Evolutionary conservation across 2,329 filamentous ascomycete genomes (phyloP), one percentile per base, ranked within the genome.

Genomic region (Penicillium sp.): DNA sequence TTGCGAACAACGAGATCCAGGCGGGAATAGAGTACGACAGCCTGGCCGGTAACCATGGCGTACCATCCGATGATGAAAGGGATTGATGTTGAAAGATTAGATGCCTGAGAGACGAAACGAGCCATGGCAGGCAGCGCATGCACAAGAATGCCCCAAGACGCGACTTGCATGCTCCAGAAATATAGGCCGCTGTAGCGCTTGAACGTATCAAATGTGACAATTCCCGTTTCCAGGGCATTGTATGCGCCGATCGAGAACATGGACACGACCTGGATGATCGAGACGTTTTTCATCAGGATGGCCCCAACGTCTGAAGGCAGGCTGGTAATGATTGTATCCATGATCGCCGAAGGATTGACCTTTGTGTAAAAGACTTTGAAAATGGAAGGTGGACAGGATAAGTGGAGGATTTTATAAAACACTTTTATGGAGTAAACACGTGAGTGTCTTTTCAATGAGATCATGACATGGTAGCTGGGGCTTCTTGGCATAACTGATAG

Each of bases 11-110:
- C 66, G 10, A 79, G 68, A 60, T 79, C 74, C 2, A 79, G 68
- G 14, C 77, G 70, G 2, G 77, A 79, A 64, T 77, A 79, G 10
- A 79, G 69, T 7, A 79, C 76, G 4, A 79, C 59, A 8, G 74
- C 71, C 63, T 79, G 76, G 6, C 76, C 76, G 1, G 72, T 77
- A 16, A 77, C 73, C 73, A 78, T 77, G 21, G 66, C 64, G 54
- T 70, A 74, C 75, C 74, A 78, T 46, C 76, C 74, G 21, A 77
- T 59, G 9, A 68, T 24, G 31, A 56, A 58, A 11, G 45, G 45
- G 21, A 63, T 52, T 3, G 53, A 56, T 50, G 45, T 52, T 3
- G 57, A 16, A 16, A 61, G 37, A 6, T 47, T 55, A 22, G 54
- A 49, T 26, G 50, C 27, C 7, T 49, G 13, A 3, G 59, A 48